Base-by-base conservation (phyloP, 2,329 filamentous ascomycete genomes). In the Phyllosticta capitalensis region DNA sequence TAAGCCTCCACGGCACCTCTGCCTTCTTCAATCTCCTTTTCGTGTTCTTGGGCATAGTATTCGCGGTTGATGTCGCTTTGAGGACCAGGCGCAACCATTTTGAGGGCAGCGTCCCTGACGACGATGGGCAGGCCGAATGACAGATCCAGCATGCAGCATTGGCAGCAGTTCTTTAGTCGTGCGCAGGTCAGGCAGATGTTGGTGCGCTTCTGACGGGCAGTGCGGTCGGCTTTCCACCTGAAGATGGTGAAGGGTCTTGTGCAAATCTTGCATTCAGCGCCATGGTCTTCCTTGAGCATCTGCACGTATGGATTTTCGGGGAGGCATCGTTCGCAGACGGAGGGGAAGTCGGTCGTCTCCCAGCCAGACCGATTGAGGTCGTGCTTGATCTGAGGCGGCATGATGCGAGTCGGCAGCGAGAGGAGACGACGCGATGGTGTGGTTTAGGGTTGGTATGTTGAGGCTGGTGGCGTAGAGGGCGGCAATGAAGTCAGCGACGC, bases 281-380 rank as follows among this genome's bases (percentile, higher is more conserved):
- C 94, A 68, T 95, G 86, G 73, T 99, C 92, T 71, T 97, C 91
- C 76, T 99, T 99, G 62, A 99, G 81, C 92, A 99, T 97, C 75
- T 97, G 94, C 51, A 99, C 94, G 69, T 95, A 99, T 1, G 92
- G 92, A 68, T 97, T 97, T 63, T 96, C 92, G 17, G 92, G 92
- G 1, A 99, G 83, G 72, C 94, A 99, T 70, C 86, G 91, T 75
- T 99, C 94, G 78, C 84, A 94, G 33, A 94, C 88, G 2, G 88
- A 92, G 9, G 90, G 90, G 68, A 94, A 91, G 74, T 94, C 90
- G 54, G 90, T 94, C 30, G 90, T 88, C 76, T 99, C 94, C 91
- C 92, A 96, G 61, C 94, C 94, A 19, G 91, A 94, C 58, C 94
- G 85, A 76, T 97, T 96, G 53, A 96, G 82, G 71, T 96, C 92